Evolutionary conservation across 495 filamentous ascomycete species (phyloP), one percentile per base, ranked within the genome.

Genomic region (Terfezia boudieri): DNA sequence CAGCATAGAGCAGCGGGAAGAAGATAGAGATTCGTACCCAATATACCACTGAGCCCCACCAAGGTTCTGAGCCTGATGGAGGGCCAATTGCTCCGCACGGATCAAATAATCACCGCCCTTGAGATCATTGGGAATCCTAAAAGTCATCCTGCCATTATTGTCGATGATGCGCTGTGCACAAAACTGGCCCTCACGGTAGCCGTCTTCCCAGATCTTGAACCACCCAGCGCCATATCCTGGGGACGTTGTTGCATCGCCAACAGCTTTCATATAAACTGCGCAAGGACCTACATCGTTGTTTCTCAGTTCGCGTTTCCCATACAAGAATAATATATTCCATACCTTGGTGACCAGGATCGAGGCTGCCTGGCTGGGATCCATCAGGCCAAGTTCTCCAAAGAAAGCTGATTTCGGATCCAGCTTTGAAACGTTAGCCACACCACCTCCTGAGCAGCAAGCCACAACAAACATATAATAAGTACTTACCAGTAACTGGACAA

Each of bases 171-270:
- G 76, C 57, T 82, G 72, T 1, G 80, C 81, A 58, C 84, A 84
- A 77, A 81, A 86, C 55, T 74, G 67, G 3, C 69, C 69, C 51
- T 67, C 56, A 60, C 80, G 73, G 61, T 81, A 83, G 50, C 79
- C 81, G 36, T 78, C 73, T 49, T 81, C 70, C 68, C 68, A 83
- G 64, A 89, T 78, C 71, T 86, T 87, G 71, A 89, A 83, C 84
- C 84, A 89, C 20, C 84, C 83, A 55, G 66, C 66, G 5, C 83
- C 82, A n/a, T 35, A 20, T 12, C 43, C 36, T 0, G 12, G 12
- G 8, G 41, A 46, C 17, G 4, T 46, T 4, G 12, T 46, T 14
- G 8, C 17, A 23, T 17, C 36, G 36, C 26, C 53, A 20, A 68
- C 65, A 23, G 60, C 71, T 67, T 86, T 86, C 66, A 85, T 72